A percentile compares a stretch with the other conserved stretches of the same genome.
Conservation (phyloP, 306 rosid species). For the Casuarina cunninghamiana region DNA sequence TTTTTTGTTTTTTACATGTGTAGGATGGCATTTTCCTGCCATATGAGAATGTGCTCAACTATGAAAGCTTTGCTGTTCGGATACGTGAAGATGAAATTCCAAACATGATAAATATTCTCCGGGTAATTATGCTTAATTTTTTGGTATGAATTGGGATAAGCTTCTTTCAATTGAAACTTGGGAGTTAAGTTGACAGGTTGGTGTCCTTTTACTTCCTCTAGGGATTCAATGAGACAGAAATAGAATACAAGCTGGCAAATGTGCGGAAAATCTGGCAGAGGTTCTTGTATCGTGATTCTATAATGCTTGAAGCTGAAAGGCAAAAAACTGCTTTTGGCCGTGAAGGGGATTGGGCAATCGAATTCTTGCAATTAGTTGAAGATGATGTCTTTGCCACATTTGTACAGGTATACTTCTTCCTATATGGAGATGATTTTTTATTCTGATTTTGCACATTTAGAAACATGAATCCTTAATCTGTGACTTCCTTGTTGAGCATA, state of each 20-base stretch:
- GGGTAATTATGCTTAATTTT: slow-evolving; percentile 39
- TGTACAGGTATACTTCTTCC: slow-evolving; percentile 58
- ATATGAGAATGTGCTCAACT: slow-evolving; percentile 82
- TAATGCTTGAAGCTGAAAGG: slow-evolving; percentile 91
- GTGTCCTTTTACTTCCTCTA: slow-evolving; percentile 31
- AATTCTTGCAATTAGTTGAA: slow-evolving; percentile 48
- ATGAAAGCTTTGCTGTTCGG: slow-evolving; percentile 85
- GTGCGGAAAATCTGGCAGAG: slow-evolving; percentile 84
- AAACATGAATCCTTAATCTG: neutral
- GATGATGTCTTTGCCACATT: slow-evolving; percentile 73
- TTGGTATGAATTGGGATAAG: slow-evolving; percentile 16
- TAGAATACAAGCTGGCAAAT: slow-evolving; percentile 66
- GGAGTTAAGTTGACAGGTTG: slow-evolving; percentile 23
- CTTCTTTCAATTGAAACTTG: slow-evolving; percentile 11
- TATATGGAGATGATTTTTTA: neutral
- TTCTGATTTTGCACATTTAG: neutral
- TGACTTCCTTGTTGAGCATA: neutral
- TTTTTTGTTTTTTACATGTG: slow-evolving; percentile 26
- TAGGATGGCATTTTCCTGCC: slow-evolving; percentile 93
- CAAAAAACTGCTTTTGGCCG: slow-evolving; percentile 52
- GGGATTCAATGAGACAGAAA: slow-evolving; percentile 76
- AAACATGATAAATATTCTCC: slow-evolving; percentile 64
- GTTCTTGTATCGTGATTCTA: slow-evolving; percentile 73
- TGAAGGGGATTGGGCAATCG: slow-evolving; percentile 70
- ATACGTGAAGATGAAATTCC: slow-evolving; percentile 75